These are phyloP conservation scores for Leccinum barrowsii DNA, from an alignment of 768 basidiomycete species.

Conservation along the genomic window DNA sequence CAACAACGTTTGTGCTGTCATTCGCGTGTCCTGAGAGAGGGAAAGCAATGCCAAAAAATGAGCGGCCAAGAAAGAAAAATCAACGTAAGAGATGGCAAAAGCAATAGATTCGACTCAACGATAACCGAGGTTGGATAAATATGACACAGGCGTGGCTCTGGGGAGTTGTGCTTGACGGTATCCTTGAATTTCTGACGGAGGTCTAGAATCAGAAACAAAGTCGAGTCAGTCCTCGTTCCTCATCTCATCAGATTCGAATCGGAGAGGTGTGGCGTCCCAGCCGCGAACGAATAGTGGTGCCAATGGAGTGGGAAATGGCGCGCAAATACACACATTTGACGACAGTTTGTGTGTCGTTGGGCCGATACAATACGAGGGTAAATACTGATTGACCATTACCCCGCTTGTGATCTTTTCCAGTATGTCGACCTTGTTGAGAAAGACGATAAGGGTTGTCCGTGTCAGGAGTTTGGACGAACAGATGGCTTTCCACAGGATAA, in stretches of 20 bases:
- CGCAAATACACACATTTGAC: conserved; percentile 53
- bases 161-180: conserved; percentile 55
- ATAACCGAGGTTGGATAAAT: conserved; percentile 70
- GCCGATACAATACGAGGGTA: conserved; percentile 58
- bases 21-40: conserved; percentile 51
- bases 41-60: neutral
- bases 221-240: neutral
- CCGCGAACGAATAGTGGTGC: neutral
- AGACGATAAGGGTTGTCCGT: conserved; percentile 57
- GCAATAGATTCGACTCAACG: conserved; percentile 36
- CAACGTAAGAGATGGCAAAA: neutral
- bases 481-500: conserved; percentile 67
- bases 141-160: conserved; percentile 53
- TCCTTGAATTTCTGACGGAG: conserved; percentile 68
- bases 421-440: conserved; percentile 69
- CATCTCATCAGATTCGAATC: neutral
- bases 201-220: conserved; percentile 36
- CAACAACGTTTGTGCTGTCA: conserved; percentile 57
- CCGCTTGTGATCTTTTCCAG: conserved; percentile 62
- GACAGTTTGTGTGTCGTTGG: conserved; percentile 61
- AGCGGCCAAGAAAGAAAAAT: neutral
- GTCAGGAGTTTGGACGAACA: conserved; percentile 61
- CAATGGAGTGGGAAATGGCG: neutral
- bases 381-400: conserved; percentile 50
- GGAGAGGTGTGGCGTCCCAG: neutral